phyloP scores from a whole-genome alignment of 305 asterid species.

The Fraxinus dipetala region DNA sequence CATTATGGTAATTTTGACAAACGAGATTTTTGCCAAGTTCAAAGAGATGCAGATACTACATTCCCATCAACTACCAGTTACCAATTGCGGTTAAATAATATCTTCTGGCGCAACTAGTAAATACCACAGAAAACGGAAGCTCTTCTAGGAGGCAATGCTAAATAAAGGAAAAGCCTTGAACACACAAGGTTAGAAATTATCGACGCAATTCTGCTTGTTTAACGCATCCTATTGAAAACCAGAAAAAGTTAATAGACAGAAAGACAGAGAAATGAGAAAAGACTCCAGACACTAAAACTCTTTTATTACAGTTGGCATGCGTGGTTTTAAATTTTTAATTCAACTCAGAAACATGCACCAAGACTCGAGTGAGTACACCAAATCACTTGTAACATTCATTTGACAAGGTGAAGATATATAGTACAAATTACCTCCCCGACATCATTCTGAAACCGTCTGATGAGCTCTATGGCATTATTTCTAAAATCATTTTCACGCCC shows the following conservation, averaged over 20 bases:
- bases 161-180: background rate
- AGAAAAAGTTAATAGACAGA: background rate
- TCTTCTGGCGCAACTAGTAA: background rate
- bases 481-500: conserved; percentile 91
- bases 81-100: background rate
- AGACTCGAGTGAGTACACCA: background rate
- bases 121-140: background rate
- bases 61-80: background rate
- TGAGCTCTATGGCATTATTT: conserved; percentile 81
- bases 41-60: background rate
- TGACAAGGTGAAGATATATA: background rate
- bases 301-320: background rate
- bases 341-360: background rate
- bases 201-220: background rate
- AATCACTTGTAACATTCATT: background rate
- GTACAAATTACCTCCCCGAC: conserved; percentile 72
- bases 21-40: background rate
- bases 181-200: background rate
- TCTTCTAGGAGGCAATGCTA: background rate
- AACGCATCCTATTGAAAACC: background rate
- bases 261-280: background rate
- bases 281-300: background rate
- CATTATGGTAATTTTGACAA: background rate
- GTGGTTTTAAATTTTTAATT: background rate
- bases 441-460: conserved; percentile 76